Conservation (phyloP, 257 asterid species). For the Primulina huaijiensis region DNA sequence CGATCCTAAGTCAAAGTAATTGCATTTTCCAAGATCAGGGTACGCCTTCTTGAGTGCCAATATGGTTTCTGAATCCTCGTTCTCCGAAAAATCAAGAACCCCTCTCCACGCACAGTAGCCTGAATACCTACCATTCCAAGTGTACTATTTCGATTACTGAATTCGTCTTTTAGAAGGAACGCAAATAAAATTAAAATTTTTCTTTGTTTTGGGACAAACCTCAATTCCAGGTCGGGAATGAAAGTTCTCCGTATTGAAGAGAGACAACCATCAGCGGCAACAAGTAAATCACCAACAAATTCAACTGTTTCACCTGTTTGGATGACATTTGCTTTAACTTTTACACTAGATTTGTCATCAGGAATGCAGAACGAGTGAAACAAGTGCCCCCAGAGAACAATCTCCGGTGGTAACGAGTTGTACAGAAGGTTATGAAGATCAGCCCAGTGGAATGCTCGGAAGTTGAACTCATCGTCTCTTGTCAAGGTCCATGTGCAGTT, state of each 20-base stretch:
- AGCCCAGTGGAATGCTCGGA: conserved; percentile 80
- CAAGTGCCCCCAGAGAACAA: conserved; percentile 64
- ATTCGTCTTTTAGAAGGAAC: neutral
- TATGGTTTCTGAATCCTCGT: conserved; percentile 49
- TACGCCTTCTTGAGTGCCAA: conserved; percentile 53
- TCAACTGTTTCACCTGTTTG: conserved; percentile 45
- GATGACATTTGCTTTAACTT: conserved; percentile 39
- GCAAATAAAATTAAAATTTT: neutral
- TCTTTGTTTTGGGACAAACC: conserved; percentile 36
- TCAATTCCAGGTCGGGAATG: conserved; percentile 59
- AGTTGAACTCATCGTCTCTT: conserved; percentile 68
- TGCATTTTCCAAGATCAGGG: conserved; percentile 69
- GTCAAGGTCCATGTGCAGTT: conserved; percentile 47
- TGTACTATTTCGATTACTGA: neutral
- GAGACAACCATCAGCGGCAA: conserved; percentile 84
- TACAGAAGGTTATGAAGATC: conserved; percentile 71
- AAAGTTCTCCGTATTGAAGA: conserved; percentile 58
- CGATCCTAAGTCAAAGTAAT: conserved; percentile 57
- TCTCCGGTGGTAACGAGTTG: conserved; percentile 41
- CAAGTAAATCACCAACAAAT: conserved; percentile 51
- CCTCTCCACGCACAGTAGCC: conserved; percentile 95
- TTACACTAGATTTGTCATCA: conserved; percentile 40
- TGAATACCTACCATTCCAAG: conserved; percentile 47
- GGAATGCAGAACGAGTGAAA: conserved; percentile 43
- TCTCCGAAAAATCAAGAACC: conserved; percentile 55